Evolutionary conservation across 306 rosid genomes (phyloP), one percentile per base, ranked within the genome.

Genomic region (Prunus mongolica): DNA sequence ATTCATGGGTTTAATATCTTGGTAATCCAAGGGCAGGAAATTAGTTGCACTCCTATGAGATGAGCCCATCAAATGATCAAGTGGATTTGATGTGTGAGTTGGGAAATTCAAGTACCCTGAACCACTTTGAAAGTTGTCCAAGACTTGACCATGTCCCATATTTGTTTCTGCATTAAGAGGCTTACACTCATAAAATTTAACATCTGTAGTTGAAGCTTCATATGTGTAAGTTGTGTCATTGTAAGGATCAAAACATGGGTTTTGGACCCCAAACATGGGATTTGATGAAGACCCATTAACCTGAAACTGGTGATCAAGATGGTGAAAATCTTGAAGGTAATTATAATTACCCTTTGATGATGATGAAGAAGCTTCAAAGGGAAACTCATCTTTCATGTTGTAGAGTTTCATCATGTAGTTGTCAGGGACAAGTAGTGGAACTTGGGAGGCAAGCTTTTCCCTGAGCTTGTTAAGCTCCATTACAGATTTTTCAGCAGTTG

Each of bases 311-410:
- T 46, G 30, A 66, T 88, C 90, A 58, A 82, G 77, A 14, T 86
- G 85, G 56, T 82, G 88, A 85, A 93, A 81, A 65, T 92, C 97
- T 81, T 94, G 96, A 44, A 89, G 80, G 79, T 82, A 91, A 73
- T 82, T 65, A 56, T 28, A 15, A 50, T 10, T 61, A 32, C 69
- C 74, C 20, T 86, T 86, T 0, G 89, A 85, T 20, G 89, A 85
- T 20, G 87, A 79, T 67, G 89, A 83, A 76, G 88, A 74, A 57
- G 67, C 32, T 74, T 76, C 84, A 65, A 85, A 85, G 55, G 84
- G 82, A 41, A 76, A 75, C 19, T 84, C 91, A 16, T 86, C 82
- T 76, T 83, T 87, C 81, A 65, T 79, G 72, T 62, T 74, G 67
- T 68, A 72, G 54, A 88, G 74, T 76, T 80, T 81, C 34, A 47